Evolutionary conservation across 2,329 filamentous ascomycete genomes (phyloP), one percentile per base, ranked within the genome.

Genomic region (Xylariaceae sp.): DNA sequence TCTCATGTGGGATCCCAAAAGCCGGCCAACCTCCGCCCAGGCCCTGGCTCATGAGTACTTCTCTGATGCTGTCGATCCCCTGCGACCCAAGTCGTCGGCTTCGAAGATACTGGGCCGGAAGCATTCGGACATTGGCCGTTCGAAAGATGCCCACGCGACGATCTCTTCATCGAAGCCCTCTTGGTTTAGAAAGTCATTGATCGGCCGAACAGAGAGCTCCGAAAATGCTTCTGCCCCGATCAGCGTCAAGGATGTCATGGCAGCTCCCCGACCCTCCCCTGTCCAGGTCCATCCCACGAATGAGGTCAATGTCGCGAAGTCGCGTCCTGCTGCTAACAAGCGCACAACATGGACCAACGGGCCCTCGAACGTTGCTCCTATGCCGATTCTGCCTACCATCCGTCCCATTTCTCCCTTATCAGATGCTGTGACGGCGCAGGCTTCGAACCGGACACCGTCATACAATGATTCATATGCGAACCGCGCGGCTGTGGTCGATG

Each of bases 41-140:
- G 90, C 92, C n/a, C 65, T 98, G 45, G 83, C 84, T 24, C 92
- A 98, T 58, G 90, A 95, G 47, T 98, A 93, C 61, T 98, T 98
- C 51, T 61, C 72, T 21, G 92, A 96, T 62, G 92, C 92, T 2
- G 77, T 93, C 32, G 92, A 98, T 57, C 92, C 92, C 11, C 64
- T 95, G 34, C 72, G 89, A 35, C 88, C 90, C n/a, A 94, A 89
- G 65, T 93, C 88, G 2, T 89, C 86, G 1, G 77, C 86, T 0
- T 87, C 89, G 9, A 80, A 80, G 48, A 77, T 94, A 18, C 70
- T 95, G 11, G 85, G 88, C 29, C 82, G 88, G 45, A 96, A 96
- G 64, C 83, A 89, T 45, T 95, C 89, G 0, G 88, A 93, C 45
- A 66, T 93, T 35, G 78, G 74, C 52, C 78, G 80, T 30, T 70